phyloP scores from a whole-genome alignment of 495 filamentous ascomycete species.

The Mytilinidion resinicola region DNA sequence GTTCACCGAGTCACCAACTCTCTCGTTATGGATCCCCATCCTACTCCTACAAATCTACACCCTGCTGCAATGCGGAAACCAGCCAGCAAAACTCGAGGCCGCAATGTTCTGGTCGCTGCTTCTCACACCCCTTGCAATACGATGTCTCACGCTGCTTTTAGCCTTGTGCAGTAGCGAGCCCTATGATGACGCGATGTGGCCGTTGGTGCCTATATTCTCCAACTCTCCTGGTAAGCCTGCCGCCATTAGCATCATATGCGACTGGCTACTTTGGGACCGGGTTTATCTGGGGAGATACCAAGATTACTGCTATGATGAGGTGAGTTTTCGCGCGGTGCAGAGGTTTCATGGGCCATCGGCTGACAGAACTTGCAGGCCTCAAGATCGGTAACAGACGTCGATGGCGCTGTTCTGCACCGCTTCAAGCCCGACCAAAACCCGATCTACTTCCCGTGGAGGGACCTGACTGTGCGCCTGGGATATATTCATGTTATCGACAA shows the following conservation, averaged over 20 bases:
- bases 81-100: not conserved
- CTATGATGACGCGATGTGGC: not conserved
- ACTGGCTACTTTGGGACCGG: slow-evolving; percentile 1
- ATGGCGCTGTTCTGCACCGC: not conserved
- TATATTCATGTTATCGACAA: slow-evolving; percentile 12
- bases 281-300: slow-evolving; percentile 5
- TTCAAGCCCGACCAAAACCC: not conserved
- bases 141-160: not conserved
- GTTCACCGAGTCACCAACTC: not conserved
- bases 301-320: slow-evolving; percentile 3
- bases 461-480: not conserved
- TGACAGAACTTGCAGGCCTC: not conserved
- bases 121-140: not conserved
- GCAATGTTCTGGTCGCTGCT: not conserved
- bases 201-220: not conserved
- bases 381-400: not conserved
- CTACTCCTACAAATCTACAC: not conserved
- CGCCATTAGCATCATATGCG: not conserved
- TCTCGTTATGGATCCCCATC: not conserved
- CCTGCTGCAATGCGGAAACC: not conserved
- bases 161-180: not conserved
- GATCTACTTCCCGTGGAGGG: slow-evolving; percentile 1
- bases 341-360: not conserved
- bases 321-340: not conserved
- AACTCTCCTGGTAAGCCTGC: not conserved